Conservation (phyloP, 805 yeast species). For the Metschnikowia matae region DNA sequence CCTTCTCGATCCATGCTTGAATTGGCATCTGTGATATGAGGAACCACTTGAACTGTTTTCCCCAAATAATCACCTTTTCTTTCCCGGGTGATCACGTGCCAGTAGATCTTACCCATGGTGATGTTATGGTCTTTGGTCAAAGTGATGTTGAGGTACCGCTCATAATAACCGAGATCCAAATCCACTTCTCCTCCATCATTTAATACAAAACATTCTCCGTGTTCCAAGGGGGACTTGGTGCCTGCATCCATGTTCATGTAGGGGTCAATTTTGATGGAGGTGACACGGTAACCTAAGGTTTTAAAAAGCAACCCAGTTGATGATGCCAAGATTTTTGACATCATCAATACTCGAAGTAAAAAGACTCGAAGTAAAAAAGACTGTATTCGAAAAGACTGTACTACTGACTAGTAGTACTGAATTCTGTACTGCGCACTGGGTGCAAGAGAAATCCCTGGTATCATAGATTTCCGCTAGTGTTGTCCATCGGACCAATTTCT, state of each 20-base stretch:
- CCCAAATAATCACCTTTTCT: slow-evolving; percentile 97
- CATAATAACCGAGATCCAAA: slow-evolving; percentile 96
- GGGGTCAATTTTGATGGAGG: slow-evolving; percentile 97
- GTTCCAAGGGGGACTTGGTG: slow-evolving; percentile 98
- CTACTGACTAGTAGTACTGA: no score
- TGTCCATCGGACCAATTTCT: no score
- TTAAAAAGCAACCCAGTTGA: slow-evolving; percentile 85
- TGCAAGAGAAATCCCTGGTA: no score
- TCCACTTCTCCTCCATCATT: slow-evolving; percentile 99
- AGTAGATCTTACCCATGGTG: slow-evolving; percentile 96
- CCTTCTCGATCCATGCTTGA: slow-evolving; percentile 97
- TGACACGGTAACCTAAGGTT: slow-evolving; percentile 90
- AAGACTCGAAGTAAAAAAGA: no score
- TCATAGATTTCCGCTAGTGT: no score
- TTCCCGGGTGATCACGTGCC: slow-evolving; percentile 89
- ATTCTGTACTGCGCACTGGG: no score
- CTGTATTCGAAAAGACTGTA: no score
- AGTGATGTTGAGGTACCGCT: slow-evolving; percentile 91
- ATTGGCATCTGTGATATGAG: slow-evolving; percentile 95
- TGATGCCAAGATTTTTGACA: no score
- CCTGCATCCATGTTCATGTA: slow-evolving; percentile 99
- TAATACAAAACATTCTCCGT: slow-evolving; percentile 96
- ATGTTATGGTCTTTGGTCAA: slow-evolving; percentile 92
- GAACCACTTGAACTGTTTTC: slow-evolving; percentile 98
- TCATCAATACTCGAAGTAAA: no score